These are phyloP conservation scores for Podila epicladia DNA, from an alignment of 192 early-diverging fungal genomes.

Conservation along the genomic window DNA sequence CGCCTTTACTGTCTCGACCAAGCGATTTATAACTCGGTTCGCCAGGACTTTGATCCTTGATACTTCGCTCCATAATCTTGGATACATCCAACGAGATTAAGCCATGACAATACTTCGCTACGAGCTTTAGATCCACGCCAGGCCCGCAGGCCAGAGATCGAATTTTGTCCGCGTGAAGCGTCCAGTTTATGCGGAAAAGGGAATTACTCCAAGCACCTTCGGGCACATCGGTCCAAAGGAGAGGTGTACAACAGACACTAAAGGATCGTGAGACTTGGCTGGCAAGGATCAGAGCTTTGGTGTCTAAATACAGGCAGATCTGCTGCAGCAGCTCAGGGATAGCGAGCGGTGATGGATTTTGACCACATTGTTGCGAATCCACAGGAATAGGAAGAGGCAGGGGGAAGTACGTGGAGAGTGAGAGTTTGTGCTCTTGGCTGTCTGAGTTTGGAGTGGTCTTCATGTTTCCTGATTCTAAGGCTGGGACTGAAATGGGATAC, in stretches of 20 bases:
- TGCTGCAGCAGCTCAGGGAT: conserved; percentile 33
- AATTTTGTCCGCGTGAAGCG: conserved; percentile 6
- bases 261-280: conserved; percentile 28
- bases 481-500: no score
- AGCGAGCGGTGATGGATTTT: conserved; percentile 3
- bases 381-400: background rate
- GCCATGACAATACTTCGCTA: conserved; percentile 16
- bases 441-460: conserved; percentile 1
- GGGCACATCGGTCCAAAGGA: conserved; percentile 29
- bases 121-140: background rate
- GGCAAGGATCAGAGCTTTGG: conserved; percentile 11
- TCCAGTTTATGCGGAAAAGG: conserved; percentile 19
- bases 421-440: background rate
- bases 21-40: background rate
- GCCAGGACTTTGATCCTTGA: background rate
- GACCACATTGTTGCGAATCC: no score
- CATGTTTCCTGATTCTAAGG: background rate
- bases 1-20: background rate
- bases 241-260: conserved; percentile 10
- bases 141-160: conserved; percentile 15
- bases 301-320: conserved; percentile 30
- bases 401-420: background rate
- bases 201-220: conserved; percentile 22
- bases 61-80: background rate
- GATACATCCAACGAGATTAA: conserved; percentile 32